A percentile compares a stretch with the other conserved stretches of the same genome.
These are phyloP conservation scores for Sporothrix protearum DNA, from an alignment of 2,329 filamentous ascomycete genomes.

Conservation along the genomic window DNA sequence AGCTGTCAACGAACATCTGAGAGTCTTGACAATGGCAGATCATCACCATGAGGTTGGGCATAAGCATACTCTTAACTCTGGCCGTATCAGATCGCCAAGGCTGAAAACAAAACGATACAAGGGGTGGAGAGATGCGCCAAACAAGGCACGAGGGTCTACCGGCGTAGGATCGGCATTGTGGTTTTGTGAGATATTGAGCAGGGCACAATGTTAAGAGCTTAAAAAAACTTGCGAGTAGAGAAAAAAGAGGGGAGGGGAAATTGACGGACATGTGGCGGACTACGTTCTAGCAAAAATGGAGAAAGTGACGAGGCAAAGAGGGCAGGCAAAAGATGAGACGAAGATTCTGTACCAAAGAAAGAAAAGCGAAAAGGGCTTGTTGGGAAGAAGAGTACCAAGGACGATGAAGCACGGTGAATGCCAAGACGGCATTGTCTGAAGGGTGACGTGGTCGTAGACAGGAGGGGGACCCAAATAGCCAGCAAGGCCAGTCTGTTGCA, in stretches of 20 bases:
- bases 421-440: conserved; percentile 3
- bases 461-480: background rate
- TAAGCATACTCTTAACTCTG: too few species aligned
- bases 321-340: conserved; percentile 16
- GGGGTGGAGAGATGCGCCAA: background rate
- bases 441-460: background rate
- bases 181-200: conserved; percentile 2
- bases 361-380: background rate
- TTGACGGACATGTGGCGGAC: background rate
- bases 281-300: background rate
- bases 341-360: conserved; percentile 16
- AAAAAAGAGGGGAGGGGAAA: too few species aligned
- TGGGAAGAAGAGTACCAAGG: background rate
- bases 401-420: background rate
- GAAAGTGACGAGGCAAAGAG: background rate
- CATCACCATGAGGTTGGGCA: too few species aligned
- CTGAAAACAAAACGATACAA: background rate
- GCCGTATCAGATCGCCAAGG: background rate
- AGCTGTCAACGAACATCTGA: background rate
- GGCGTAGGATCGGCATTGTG: conserved; percentile 20
- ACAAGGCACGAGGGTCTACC: conserved; percentile 14
- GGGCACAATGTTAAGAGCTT: background rate
- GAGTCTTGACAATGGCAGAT: background rate
- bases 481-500: background rate
- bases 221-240: background rate